These are phyloP conservation scores for Hyphopichia khmerensis DNA, from an alignment of 1,139 yeast genomes.

Conservation along the genomic window DNA sequence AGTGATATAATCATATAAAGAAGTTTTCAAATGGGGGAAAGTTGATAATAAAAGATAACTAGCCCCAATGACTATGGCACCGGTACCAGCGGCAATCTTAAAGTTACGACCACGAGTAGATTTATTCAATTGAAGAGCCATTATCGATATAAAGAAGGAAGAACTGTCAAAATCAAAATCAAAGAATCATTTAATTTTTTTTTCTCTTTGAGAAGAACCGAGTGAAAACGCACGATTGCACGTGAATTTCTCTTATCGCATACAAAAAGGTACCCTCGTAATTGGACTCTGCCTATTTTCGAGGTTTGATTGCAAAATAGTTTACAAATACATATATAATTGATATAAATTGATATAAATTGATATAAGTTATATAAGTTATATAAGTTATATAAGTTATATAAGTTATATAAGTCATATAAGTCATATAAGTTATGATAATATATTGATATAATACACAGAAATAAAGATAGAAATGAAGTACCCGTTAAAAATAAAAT, in stretches of 20 bases:
- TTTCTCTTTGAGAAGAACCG: background rate
- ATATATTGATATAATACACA: background rate
- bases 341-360: too few species aligned
- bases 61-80: conserved; percentile 45
- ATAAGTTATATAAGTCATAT: too few species aligned
- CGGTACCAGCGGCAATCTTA: conserved; percentile 28
- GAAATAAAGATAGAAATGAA: background rate
- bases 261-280: background rate
- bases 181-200: too few species aligned
- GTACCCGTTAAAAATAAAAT: background rate
- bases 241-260: background rate
- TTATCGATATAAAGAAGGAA: conserved; percentile 1
- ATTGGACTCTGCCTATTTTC: too few species aligned
- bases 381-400: too few species aligned
- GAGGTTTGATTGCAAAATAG: too few species aligned
- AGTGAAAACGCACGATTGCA: background rate
- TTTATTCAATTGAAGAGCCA: conserved; percentile 12
- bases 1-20: conserved; percentile 21
- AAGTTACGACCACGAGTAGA: conserved; percentile 9
- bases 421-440: background rate
- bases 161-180: too few species aligned
- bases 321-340: too few species aligned
- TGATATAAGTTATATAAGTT: too few species aligned
- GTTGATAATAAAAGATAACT: conserved; percentile 47
- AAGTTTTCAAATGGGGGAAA: conserved; percentile 48